Base-by-base conservation (phyloP, 176 grass and related monocot species). In the Typha latifolia region DNA sequence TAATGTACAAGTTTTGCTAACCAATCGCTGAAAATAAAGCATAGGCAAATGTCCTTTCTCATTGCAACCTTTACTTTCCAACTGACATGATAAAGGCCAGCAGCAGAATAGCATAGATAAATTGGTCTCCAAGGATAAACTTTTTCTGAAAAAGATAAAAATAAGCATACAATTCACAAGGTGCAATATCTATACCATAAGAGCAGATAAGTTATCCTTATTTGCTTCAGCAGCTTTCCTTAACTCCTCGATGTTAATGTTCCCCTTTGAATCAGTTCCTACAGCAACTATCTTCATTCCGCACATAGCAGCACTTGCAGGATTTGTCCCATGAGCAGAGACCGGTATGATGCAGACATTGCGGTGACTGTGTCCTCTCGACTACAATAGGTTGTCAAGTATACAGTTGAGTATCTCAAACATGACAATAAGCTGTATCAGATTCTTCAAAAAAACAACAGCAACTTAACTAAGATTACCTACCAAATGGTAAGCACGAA, bases 211-310 rank as follows among this genome's bases (percentile, higher is more conserved):
- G 76, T 90, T 99, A 22, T 99, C 89, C 74, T 93, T 99, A 67
- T 99, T 81, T 81, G 73, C 73, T 84, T 94, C 86, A 7, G 89
- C 95, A 49, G 95, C 89, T 84, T 90, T 99, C 81, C 63, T 93
- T 61, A 99, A 16, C 68, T 99, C 95, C 77, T 83, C 79, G 2
- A 99, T 99, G 83, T 99, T 99, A 76, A 99, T 99, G 78, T 99
- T 99, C 68, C 95, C 95, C 70, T 94, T 90, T 72, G 95, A 80
- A 77, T 99, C 95, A 51, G 95, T 99, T 73, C 95, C 95, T 23
- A 99, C 86, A 69, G 95, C 86, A 74, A 99, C 90, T 64, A 99
- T 99, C 66, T 87, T 99, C 95, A 99, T 99, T 62, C 95, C 95
- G 48, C 86, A 92, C 95, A 99, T 99, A 64, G 95, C 95, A 66